Base-by-base conservation (phyloP, 75 land plant genomes). In the Pinus tabuliformis region DNA sequence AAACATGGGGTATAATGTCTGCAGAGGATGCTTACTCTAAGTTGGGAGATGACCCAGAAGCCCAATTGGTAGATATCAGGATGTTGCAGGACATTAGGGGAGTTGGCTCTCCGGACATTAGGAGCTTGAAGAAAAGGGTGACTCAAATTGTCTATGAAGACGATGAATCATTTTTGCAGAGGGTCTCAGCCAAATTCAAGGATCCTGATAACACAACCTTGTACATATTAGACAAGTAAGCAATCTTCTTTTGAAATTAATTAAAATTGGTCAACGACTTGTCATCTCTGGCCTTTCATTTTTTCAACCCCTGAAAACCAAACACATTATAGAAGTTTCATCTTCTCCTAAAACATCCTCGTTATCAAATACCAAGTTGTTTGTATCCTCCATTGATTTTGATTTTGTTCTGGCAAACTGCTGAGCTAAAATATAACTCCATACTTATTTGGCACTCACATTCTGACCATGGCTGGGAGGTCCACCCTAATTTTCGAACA, bases 211-310 rank as follows among this genome's bases (percentile, higher is more conserved):
- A 83, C 68, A 94, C 95, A 60, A 90, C 89, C 26, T 82, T 96
- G 83, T 89, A 85, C 80, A 86, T 96, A 42, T 62, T 96, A 21
- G 99, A 94, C 82, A 87, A 96, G 99, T 96, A 88, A 85, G 96
- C 21, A 49, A 52, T 59, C 56, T 12, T 28, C 56, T 28, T 8
- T 45, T 45, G 52, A 45, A 45, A 6, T 45, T 42, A 20, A 39
- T 39, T 68, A n/a, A n/a, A 24, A 56, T 24, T 30, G 37, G 9
- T 15, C 21, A n/a, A 17, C 4, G 18, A 11, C 13, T 14, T 75
- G 16, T 30, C 42, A 68, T 37, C 9, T 37, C 4, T 8, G 20
- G 42, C 49, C 28, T 39, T 68, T 63, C 39, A 6, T 66, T 3
- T 18, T 18, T 30, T 33, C 70, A 18, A 20, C 21, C n/a, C n/a